Evolutionary conservation across 495 filamentous ascomycete genomes (phyloP).

Genomic region (Penicillium manginii): DNA sequence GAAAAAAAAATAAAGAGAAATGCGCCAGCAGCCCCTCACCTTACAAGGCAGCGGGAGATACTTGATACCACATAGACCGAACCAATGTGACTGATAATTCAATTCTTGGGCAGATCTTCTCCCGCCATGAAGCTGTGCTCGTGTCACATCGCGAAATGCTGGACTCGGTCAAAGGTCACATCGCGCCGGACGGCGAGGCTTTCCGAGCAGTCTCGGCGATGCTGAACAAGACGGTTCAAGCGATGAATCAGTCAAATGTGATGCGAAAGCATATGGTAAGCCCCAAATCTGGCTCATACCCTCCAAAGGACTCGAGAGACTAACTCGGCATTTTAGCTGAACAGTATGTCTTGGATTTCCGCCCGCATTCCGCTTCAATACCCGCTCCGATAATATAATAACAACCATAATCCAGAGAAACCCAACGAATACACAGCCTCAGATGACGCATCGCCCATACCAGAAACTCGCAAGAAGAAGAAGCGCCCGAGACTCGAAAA

Average conservation of each 20-base stretch:
- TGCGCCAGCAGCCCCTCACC: background rate
- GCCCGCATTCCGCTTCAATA: background rate
- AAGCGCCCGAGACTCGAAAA: slow-evolving; percentile 22
- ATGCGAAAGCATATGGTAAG: slow-evolving; percentile 41
- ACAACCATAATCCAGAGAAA: slow-evolving; percentile 8
- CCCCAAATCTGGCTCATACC: background rate
- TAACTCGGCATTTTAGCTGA: slow-evolving; percentile 17
- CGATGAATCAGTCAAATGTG: slow-evolving; percentile 40
- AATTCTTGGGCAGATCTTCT: slow-evolving; percentile 30
- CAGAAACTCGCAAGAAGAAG: slow-evolving; percentile 4
- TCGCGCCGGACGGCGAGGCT: slow-evolving; percentile 27
- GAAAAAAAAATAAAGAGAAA: background rate
- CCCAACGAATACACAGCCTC: background rate
- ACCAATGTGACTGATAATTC: background rate
- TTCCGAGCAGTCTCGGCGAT: slow-evolving; percentile 37
- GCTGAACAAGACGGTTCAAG: slow-evolving; percentile 41
- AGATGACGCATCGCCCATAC: background rate
- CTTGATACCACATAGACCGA: background rate
- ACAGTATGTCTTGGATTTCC: slow-evolving; percentile 26
- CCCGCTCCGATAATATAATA: background rate
- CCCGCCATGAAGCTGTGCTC: slow-evolving; percentile 40
- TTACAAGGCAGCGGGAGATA: background rate
- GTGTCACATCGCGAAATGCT: slow-evolving; percentile 42
- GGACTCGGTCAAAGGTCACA: slow-evolving; percentile 28
- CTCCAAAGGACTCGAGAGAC: slow-evolving; percentile 6